Percentiles rank a stretch among this genome's conserved stretches.
phyloP scores from a whole-genome alignment of 371 early-diverging fungal species.

The Quaeritorhiza haematococci region DNA sequence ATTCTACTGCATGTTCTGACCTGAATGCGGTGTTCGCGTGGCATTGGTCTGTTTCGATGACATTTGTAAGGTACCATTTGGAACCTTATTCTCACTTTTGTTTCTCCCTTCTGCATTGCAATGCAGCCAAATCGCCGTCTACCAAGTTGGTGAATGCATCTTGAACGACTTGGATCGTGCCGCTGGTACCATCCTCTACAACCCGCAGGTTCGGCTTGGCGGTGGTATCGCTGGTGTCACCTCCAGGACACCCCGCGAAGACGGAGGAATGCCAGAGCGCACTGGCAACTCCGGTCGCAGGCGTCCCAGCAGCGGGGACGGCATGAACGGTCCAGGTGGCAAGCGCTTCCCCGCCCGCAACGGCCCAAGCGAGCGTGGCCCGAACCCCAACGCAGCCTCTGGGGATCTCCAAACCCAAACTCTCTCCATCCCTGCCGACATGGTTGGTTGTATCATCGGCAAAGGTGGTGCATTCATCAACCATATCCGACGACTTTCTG shows the following conservation, averaged over 20 bases:
- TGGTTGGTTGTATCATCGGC: slow-evolving; percentile 48
- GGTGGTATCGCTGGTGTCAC: slow-evolving; percentile 5
- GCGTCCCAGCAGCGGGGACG: background rate
- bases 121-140: slow-evolving; percentile 59
- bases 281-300: slow-evolving; percentile 9
- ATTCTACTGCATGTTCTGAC: background rate
- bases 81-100: slow-evolving; percentile 11
- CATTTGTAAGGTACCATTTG: background rate
- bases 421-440: slow-evolving; percentile 30
- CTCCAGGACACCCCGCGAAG: too few relatives aligned
- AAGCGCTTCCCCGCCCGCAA: background rate
- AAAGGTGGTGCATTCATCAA: slow-evolving; percentile 39
- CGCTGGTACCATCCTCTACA: slow-evolving; percentile 61
- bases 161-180: slow-evolving; percentile 67
- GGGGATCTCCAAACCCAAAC: slow-evolving; percentile 24
- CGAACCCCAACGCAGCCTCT: slow-evolving; percentile 8
- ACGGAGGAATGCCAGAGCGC: slow-evolving; percentile 1
- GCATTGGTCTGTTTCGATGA: background rate
- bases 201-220: slow-evolving; percentile 49
- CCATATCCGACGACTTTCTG: slow-evolving; percentile 30
- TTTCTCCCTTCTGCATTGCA: too few relatives aligned
- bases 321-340: background rate
- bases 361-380: background rate
- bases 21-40: background rate
- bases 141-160: slow-evolving; percentile 69